These are phyloP conservation scores for Gnomoniopsis sp. DNA, from an alignment of 2,329 filamentous ascomycete genomes.

Conservation along the genomic window DNA sequence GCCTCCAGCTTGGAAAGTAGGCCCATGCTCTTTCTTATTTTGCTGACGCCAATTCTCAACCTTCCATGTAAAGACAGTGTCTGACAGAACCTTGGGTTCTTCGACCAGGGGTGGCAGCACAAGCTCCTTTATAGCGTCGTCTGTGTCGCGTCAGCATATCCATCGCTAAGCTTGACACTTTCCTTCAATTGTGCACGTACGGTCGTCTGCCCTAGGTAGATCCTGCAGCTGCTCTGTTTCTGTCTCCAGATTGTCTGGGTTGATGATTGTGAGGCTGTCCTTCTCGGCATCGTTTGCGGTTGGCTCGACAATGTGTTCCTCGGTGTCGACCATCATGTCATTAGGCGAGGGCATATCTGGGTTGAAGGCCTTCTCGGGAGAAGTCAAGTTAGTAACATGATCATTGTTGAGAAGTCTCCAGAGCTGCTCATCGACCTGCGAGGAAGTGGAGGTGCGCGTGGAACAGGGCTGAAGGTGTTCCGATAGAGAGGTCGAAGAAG, in stretches of 20 bases:
- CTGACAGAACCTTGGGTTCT: slow-evolving; percentile 76
- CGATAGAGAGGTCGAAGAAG: slow-evolving; percentile 5
- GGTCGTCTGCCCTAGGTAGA: slow-evolving; percentile 48
- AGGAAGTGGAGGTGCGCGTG: background rate
- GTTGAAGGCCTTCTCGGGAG: slow-evolving; percentile 45
- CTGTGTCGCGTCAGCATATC: slow-evolving; percentile 40
- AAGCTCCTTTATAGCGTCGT: slow-evolving; percentile 80
- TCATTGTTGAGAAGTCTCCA: slow-evolving; percentile 4
- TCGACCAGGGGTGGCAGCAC: slow-evolving; percentile 69
- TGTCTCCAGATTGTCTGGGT: slow-evolving; percentile 47
- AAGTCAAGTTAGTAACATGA: slow-evolving; percentile 23
- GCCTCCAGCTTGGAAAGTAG: slow-evolving; percentile 80
- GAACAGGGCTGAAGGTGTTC: slow-evolving; percentile 6
- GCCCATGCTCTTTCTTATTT: slow-evolving; percentile 80
- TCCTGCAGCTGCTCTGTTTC: slow-evolving; percentile 47
- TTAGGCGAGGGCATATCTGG: slow-evolving; percentile 50
- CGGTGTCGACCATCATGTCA: slow-evolving; percentile 54
- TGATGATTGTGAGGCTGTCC: slow-evolving; percentile 52
- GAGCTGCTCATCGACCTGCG: slow-evolving; percentile 7
- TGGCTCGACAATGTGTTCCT: slow-evolving; percentile 48
- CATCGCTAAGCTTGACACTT: background rate
- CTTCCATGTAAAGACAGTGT: slow-evolving; percentile 78
- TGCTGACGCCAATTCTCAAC: slow-evolving; percentile 79
- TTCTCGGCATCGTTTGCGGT: slow-evolving; percentile 45
- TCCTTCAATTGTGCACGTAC: slow-evolving; percentile 35